Evolutionary conservation across 495 filamentous ascomycete species (phyloP).

Genomic region (Annulohypoxylon stygium): DNA sequence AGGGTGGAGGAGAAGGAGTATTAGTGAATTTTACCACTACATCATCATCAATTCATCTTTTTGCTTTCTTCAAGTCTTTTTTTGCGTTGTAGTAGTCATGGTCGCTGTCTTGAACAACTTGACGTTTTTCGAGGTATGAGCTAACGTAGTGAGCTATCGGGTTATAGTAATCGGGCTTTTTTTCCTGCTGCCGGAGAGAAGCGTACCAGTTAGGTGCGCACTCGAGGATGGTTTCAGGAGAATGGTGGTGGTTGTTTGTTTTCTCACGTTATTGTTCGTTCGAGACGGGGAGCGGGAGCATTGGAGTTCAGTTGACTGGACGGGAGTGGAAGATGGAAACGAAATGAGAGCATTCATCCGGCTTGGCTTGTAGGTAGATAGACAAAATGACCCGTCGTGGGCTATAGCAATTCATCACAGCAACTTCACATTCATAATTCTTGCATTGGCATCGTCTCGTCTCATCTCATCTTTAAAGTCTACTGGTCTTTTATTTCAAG

Average conservation of each 20-base stretch:
- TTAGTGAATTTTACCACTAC: slow-evolving; percentile 24
- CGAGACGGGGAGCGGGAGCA: slow-evolving; percentile 20
- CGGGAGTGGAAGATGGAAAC: slow-evolving; percentile 22
- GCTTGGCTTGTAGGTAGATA: slow-evolving; percentile 35
- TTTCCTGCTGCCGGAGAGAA: not conserved
- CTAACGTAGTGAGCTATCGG: not conserved
- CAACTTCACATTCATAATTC: slow-evolving; percentile 22
- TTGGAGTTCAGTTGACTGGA: slow-evolving; percentile 33
- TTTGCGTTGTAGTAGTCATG: not conserved
- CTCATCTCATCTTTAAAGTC: not conserved
- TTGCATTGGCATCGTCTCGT: not conserved
- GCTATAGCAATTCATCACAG: slow-evolving; percentile 28
- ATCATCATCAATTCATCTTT: slow-evolving; percentile 11
- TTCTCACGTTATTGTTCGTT: slow-evolving; percentile 1
- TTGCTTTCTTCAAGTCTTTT: slow-evolving; percentile 16
- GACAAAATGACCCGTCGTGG: slow-evolving; percentile 29
- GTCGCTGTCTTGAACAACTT: not conserved
- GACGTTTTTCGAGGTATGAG: slow-evolving; percentile 7
- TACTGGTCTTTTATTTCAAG: not conserved
- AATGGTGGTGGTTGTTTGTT: not conserved
- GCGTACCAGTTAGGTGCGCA: not conserved
- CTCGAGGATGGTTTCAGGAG: slow-evolving; percentile 1
- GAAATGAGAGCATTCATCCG: slow-evolving; percentile 11
- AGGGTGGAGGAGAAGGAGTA: slow-evolving; percentile 30
- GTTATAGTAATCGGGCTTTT: slow-evolving; percentile 13